A percentile compares a stretch with the other conserved stretches of the same genome.
Evolutionary conservation across 495 filamentous ascomycete species (phyloP).

Genomic region (Symbiotaphrina buchneri): DNA sequence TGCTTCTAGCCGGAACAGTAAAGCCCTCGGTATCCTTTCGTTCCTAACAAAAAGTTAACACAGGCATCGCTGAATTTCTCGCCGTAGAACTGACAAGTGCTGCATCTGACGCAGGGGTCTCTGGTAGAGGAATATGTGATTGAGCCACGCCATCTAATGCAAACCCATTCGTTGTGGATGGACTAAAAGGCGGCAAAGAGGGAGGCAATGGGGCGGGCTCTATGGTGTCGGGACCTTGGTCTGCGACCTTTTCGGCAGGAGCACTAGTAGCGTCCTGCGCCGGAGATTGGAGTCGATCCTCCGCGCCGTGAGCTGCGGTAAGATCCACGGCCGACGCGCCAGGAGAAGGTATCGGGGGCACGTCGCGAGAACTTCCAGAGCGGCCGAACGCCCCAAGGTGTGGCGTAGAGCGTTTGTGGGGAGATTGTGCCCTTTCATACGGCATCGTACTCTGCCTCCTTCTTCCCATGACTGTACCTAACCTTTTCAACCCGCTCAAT

Average conservation of each 20-base stretch:
- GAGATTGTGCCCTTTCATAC: constrained; percentile 15
- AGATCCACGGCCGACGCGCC: constrained; percentile 7
- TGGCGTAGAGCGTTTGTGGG: constrained; percentile 20
- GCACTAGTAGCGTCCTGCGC: too few relatives aligned
- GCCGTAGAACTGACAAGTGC: not conserved
- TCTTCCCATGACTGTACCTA: constrained; percentile 62
- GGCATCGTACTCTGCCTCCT: constrained; percentile 31
- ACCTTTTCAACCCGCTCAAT: constrained; percentile 33
- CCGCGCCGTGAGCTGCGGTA: constrained; percentile 4
- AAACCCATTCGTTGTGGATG: too few relatives aligned
- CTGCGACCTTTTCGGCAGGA: too few relatives aligned
- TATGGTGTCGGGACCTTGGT: too few relatives aligned
- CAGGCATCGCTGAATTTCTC: not conserved
- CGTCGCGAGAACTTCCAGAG: constrained; percentile 8
- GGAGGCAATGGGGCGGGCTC: too few relatives aligned
- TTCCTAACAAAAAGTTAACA: constrained; percentile 1
- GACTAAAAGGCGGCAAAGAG: too few relatives aligned
- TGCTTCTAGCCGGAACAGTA: constrained; percentile 37
- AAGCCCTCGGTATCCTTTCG: constrained; percentile 39
- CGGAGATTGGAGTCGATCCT: too few relatives aligned
- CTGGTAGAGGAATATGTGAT: too few relatives aligned
- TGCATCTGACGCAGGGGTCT: too few relatives aligned
- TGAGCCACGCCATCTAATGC: too few relatives aligned
- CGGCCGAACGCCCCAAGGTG: constrained; percentile 10
- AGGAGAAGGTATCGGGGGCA: constrained; percentile 11